phyloP scores from a whole-genome alignment of 192 early-diverging fungal species.

The Coemansia reversa region DNA sequence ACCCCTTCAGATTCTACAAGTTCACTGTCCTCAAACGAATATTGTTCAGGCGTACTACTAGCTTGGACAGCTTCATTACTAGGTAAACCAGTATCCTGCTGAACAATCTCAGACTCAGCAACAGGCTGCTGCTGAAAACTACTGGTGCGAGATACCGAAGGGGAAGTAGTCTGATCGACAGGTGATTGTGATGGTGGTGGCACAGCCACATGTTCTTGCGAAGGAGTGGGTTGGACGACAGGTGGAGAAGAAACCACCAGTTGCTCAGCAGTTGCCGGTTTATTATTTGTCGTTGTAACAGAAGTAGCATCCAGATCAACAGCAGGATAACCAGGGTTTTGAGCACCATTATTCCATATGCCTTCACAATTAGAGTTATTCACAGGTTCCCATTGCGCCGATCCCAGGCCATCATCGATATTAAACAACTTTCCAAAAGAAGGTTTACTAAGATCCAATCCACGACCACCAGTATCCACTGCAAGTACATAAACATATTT shows the following conservation, averaged over 20 bases:
- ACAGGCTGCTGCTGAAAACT: too few species aligned
- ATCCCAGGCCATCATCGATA: constrained; percentile 50
- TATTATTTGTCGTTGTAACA: neutral
- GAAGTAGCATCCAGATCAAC: constrained; percentile 6
- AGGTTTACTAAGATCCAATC: constrained; percentile 56
- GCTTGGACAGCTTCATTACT: too few species aligned
- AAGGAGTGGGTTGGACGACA: too few species aligned
- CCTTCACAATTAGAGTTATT: constrained; percentile 47
- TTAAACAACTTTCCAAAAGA: constrained; percentile 54
- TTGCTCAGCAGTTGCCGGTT: too few species aligned
- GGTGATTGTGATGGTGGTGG: neutral
- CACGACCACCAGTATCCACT: constrained; percentile 57
- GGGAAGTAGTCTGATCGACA: too few species aligned
- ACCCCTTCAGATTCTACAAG: too few species aligned
- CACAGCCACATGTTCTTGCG: neutral
- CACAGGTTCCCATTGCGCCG: constrained; percentile 50
- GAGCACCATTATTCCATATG: constrained; percentile 34
- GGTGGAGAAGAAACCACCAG: too few species aligned
- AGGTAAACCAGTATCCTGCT: too few species aligned
- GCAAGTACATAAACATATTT: constrained; percentile 57
- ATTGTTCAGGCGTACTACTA: too few species aligned
- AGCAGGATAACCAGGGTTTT: constrained; percentile 8
- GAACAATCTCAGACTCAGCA: too few species aligned
- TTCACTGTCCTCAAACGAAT: too few species aligned
- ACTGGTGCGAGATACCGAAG: too few species aligned